Evolutionary conservation across 192 early-diverging fungal species (phyloP), one percentile per base, ranked within the genome.

Genomic region (Phlyctochytrium arcticum): DNA sequence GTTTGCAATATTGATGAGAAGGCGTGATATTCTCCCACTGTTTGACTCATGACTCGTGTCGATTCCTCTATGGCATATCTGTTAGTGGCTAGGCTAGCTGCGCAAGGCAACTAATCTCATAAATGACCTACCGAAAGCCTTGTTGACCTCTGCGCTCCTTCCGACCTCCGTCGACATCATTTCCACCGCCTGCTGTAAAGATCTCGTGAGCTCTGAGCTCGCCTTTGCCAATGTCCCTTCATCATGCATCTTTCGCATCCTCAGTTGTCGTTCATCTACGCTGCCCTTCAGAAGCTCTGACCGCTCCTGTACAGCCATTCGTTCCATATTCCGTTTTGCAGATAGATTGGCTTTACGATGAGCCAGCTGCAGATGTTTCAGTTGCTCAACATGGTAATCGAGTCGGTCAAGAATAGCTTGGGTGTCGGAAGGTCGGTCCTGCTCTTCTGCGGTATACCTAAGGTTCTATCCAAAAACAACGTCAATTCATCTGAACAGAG

Each of bases 131-230:
- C 86, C 83, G 19, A 88, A 66, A 8, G 81, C 46, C 51, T 57
- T 57, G n/a, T n/a, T 36, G 6, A 57, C 35, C 55, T 57, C 55
- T 33, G 35, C 35, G 39, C 83, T 87, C 36, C 80, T 79, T 72
- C 84, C 86, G 5, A 89, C 62, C 55, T 89, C 88, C 66, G 83
- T 75, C 19, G 79, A 75, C 83, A 89, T 85, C 39, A 89, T 70
- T 42, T 76, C 71, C 4, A 78, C 75, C 0, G 86, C 87, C 32
- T 82, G 79, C 42, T 62, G 66, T 3, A 89, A 68, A 36, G 82
- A 69, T 19, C 79, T 76, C 23, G 86, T 89, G 7, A 84, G 79
- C 37, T 88, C 81, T 19, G 48, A 54, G 34, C 62, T 54, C 32
- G 48, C 55, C 48, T 49, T 60, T 10, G 57, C 19, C 27, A 36